Percentiles rank a stretch among this genome's conserved stretches.
Conservation (phyloP, 2,329 filamentous ascomycete genomes). For the Ophiocordyceps camponoti-floridani region DNA sequence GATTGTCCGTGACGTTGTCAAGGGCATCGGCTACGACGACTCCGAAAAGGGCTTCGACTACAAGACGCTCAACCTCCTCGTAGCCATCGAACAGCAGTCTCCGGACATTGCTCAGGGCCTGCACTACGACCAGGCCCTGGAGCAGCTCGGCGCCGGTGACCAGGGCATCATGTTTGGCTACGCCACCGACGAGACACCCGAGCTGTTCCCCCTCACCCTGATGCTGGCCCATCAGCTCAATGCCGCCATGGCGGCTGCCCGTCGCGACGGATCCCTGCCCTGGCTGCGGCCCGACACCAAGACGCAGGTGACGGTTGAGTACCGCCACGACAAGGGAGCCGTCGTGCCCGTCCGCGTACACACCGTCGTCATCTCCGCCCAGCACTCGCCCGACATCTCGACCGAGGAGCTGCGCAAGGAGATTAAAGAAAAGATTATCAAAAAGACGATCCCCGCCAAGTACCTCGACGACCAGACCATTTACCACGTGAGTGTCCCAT, state of each 20-base stretch:
- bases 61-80: slow-evolving; percentile 98
- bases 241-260: slow-evolving; percentile 78
- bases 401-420: slow-evolving; percentile 88
- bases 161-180: slow-evolving; percentile 99
- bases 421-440: slow-evolving; percentile 94
- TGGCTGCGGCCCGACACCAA: slow-evolving; percentile 99
- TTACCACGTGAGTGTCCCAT: slow-evolving; percentile 60
- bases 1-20: slow-evolving; percentile 83
- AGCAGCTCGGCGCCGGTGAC: slow-evolving; percentile 96
- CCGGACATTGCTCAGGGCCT: slow-evolving; percentile 98
- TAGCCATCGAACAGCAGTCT: slow-evolving; percentile 98
- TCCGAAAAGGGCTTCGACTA: slow-evolving; percentile 98
- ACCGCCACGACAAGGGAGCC: slow-evolving; percentile 87
- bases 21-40: slow-evolving; percentile 97
- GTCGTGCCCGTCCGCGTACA: slow-evolving; percentile 85
- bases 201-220: slow-evolving; percentile 87
- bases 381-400: slow-evolving; percentile 76
- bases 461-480: slow-evolving; percentile 85
- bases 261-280: slow-evolving; percentile 69
- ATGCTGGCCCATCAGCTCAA: slow-evolving; percentile 95
- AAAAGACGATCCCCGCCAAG: slow-evolving; percentile 80
- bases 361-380: slow-evolving; percentile 91
- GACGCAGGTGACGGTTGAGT: slow-evolving; percentile 98
- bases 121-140: slow-evolving; percentile 91
- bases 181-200: slow-evolving; percentile 96